Percentiles rank a stretch among this genome's conserved stretches.
Conservation (phyloP, 495 filamentous ascomycete species). For the Xylaria bambusicola region DNA sequence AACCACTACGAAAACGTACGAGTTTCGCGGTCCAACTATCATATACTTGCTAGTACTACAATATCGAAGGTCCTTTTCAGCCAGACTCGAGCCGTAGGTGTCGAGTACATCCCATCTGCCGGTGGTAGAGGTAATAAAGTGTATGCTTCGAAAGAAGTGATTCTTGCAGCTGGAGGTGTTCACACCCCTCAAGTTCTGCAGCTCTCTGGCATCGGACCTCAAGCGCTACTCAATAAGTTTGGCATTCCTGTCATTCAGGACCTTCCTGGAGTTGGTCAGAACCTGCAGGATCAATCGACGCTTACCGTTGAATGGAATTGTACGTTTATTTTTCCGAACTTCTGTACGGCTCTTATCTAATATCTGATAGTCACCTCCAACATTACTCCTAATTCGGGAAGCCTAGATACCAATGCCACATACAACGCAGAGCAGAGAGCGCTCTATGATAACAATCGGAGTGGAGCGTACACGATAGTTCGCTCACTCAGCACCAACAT, state of each 20-base stretch:
- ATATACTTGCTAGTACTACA: conserved; percentile 43
- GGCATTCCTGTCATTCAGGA: conserved; percentile 47
- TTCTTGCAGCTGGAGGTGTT: conserved; percentile 55
- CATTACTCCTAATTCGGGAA: conserved; percentile 27
- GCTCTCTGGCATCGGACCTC: conserved; percentile 53
- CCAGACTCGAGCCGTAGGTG: conserved; percentile 33
- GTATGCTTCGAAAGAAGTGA: conserved; percentile 51
- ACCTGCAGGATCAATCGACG: conserved; percentile 51
- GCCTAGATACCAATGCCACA: conserved; percentile 41
- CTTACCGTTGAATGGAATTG: conserved; percentile 30
- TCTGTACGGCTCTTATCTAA: conserved; percentile 21
- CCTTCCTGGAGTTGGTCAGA: conserved; percentile 54
- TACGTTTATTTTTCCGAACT: conserved; percentile 28
- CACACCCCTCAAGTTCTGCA: conserved; percentile 58
- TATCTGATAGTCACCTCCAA: conserved; percentile 27
- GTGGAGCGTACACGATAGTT: conserved; percentile 37
- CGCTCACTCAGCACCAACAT: conserved; percentile 38
- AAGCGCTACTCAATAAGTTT: conserved; percentile 41
- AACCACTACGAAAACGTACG: conserved; percentile 41
- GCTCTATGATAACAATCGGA: conserved; percentile 39
- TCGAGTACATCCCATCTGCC: conserved; percentile 28
- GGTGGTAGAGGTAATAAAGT: conserved; percentile 24
- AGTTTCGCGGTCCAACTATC: conserved; percentile 45
- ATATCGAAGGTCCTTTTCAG: conserved; percentile 50
- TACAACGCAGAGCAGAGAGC: conserved; percentile 45